These are phyloP conservation scores for Boletus sp. DNA, from an alignment of 768 basidiomycete genomes.

Conservation along the genomic window DNA sequence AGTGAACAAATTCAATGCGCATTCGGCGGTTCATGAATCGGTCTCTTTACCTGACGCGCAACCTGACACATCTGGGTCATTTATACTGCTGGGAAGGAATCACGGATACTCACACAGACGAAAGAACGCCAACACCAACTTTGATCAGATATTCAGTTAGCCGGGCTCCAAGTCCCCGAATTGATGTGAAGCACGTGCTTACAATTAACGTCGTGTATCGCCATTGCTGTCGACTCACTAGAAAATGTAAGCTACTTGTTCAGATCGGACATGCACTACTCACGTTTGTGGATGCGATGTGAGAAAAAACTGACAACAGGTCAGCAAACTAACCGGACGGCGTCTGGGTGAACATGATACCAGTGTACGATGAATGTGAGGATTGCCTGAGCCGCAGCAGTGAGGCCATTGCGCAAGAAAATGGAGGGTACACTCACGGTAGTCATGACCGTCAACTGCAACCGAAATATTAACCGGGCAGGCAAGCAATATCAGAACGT, in stretches of 20 bases:
- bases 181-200: slow-evolving; percentile 16
- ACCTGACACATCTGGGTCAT: slow-evolving; percentile 30
- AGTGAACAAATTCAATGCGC: slow-evolving; percentile 18
- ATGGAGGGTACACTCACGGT: slow-evolving; percentile 27
- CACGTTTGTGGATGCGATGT: slow-evolving; percentile 43
- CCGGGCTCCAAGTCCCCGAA: neutral
- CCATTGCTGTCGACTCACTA: slow-evolving; percentile 31
- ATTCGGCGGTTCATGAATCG: neutral
- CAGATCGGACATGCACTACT: slow-evolving; percentile 3
- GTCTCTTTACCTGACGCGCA: slow-evolving; percentile 27
- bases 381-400: slow-evolving; percentile 38
- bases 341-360: slow-evolving; percentile 25
- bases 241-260: neutral
- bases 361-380: slow-evolving; percentile 53
- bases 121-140: slow-evolving; percentile 32
- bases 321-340: neutral
- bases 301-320: slow-evolving; percentile 34
- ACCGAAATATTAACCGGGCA: neutral
- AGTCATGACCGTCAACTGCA: slow-evolving; percentile 27
- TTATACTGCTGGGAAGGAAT: neutral
- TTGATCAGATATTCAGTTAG: slow-evolving; percentile 1
- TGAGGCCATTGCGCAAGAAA: neutral
- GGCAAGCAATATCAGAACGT: neutral
- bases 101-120: slow-evolving; percentile 27
- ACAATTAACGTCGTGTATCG: slow-evolving; percentile 35